phyloP scores from a whole-genome alignment of 495 filamentous ascomycete species.

The Astrothelium subdiscretum region DNA sequence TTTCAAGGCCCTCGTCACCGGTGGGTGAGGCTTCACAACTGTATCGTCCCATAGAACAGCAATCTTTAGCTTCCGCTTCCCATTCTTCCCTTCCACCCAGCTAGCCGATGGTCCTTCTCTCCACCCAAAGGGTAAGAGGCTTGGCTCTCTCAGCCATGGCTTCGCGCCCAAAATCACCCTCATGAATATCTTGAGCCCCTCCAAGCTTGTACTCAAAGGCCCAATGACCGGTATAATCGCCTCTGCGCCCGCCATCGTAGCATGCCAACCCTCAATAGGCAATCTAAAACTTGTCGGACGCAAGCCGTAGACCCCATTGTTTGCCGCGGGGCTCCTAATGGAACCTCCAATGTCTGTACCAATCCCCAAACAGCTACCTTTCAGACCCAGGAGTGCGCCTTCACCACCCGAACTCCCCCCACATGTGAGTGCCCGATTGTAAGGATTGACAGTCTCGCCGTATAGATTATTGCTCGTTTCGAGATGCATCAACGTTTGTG shows the following conservation, averaged over 20 bases:
- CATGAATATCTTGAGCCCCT: slow-evolving; percentile 55
- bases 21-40: slow-evolving; percentile 60
- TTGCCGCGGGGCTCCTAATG: slow-evolving; percentile 52
- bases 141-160: slow-evolving; percentile 15
- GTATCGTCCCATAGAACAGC: slow-evolving; percentile 62
- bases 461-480: slow-evolving; percentile 47
- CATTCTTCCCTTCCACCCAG: neutral
- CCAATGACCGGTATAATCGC: slow-evolving; percentile 50
- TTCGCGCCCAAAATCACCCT: slow-evolving; percentile 19
- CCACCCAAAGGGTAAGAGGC: slow-evolving; percentile 15
- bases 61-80: slow-evolving; percentile 38
- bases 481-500: slow-evolving; percentile 50
- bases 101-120: slow-evolving; percentile 1
- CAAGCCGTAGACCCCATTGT: slow-evolving; percentile 53
- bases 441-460: slow-evolving; percentile 46
- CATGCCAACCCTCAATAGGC: slow-evolving; percentile 38
- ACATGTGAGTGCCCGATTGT: slow-evolving; percentile 42
- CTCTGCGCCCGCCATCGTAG: slow-evolving; percentile 45
- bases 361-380: slow-evolving; percentile 51
- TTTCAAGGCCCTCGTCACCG: slow-evolving; percentile 48
- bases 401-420: slow-evolving; percentile 61
- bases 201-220: slow-evolving; percentile 49
- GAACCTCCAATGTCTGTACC: slow-evolving; percentile 61
- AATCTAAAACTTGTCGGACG: slow-evolving; percentile 49
- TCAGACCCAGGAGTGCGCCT: slow-evolving; percentile 46